Conservation (phyloP, 2,329 filamentous ascomycete species). For the Coleophoma eucalyptorum region DNA sequence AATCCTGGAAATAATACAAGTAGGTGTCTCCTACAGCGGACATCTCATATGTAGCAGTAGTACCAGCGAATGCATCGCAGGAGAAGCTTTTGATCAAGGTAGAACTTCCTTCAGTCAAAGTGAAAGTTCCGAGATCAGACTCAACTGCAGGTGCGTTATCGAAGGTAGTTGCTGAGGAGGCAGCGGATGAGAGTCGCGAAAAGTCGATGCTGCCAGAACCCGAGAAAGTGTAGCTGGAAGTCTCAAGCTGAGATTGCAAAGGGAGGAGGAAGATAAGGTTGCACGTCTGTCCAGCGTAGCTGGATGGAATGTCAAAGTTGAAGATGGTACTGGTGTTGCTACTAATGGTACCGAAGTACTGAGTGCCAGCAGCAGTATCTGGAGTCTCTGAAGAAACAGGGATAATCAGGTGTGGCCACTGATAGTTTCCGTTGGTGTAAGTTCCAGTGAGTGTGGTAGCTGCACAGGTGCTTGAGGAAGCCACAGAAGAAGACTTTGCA, state of each 20-base stretch:
- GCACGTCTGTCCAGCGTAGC: slow-evolving; percentile 54
- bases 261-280: slow-evolving; percentile 65
- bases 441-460: slow-evolving; percentile 22
- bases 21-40: slow-evolving; percentile 43
- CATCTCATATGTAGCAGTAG: slow-evolving; percentile 49
- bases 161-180: slow-evolving; percentile 46
- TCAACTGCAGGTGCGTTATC: slow-evolving; percentile 44
- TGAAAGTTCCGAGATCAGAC: slow-evolving; percentile 37
- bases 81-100: slow-evolving; percentile 48
- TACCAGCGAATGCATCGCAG: slow-evolving; percentile 43
- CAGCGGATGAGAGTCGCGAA: slow-evolving; percentile 39
- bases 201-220: slow-evolving; percentile 52
- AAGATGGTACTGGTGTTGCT: slow-evolving; percentile 54
- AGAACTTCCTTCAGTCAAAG: slow-evolving; percentile 47
- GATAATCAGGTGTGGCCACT: slow-evolving; percentile 61
- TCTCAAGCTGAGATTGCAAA: slow-evolving; percentile 49
- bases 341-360: slow-evolving; percentile 52
- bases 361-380: slow-evolving; percentile 46
- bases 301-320: slow-evolving; percentile 62
- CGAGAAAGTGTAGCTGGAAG: slow-evolving; percentile 51
- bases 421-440: slow-evolving; percentile 39
- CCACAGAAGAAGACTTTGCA: not conserved
- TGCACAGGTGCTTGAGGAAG: slow-evolving; percentile 2
- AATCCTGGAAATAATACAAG: slow-evolving; percentile 63
- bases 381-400: slow-evolving; percentile 52